These are phyloP conservation scores for Starmerella tilneyi DNA, from an alignment of 805 yeast species.

Conservation along the genomic window DNA sequence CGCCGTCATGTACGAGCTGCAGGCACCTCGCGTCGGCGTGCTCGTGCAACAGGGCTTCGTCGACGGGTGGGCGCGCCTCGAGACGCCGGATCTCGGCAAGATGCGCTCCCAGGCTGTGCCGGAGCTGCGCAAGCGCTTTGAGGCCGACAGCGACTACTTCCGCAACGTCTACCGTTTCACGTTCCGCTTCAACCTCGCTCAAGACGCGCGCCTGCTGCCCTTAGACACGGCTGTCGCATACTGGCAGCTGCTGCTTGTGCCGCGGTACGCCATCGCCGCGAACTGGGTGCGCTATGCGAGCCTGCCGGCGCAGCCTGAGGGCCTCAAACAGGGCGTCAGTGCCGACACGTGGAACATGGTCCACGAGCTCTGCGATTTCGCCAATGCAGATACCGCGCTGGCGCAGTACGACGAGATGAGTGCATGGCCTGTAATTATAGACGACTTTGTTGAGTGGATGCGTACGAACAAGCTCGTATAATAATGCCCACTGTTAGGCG, in stretches of 20 bases:
- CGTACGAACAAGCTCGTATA: not conserved
- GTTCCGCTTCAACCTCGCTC: conserved; percentile 53
- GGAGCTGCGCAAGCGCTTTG: conserved; percentile 31
- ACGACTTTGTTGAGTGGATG: conserved; percentile 47
- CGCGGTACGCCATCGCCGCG: conserved; percentile 29
- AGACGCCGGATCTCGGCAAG: conserved; percentile 31
- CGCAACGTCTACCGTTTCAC: conserved; percentile 58
- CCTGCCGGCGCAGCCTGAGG: conserved; percentile 5
- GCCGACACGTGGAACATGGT: conserved; percentile 84
- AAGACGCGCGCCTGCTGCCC: conserved; percentile 46
- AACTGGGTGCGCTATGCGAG: conserved; percentile 50
- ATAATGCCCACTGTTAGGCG: not conserved
- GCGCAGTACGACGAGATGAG: conserved; percentile 61
- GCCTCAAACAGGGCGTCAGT: conserved; percentile 38
- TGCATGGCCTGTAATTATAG: conserved; percentile 89
- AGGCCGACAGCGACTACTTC: conserved; percentile 37
- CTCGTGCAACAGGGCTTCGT: conserved; percentile 45
- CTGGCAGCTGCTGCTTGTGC: conserved; percentile 60
- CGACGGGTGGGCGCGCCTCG: conserved; percentile 44
- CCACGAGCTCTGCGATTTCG: conserved; percentile 46
- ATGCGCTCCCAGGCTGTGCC: conserved; percentile 39
- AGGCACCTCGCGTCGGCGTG: conserved; percentile 56
- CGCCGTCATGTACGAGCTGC: conserved; percentile 57
- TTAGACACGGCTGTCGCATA: conserved; percentile 58
- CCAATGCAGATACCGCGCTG: conserved; percentile 42